Evolutionary conservation across 768 basidiomycete genomes (phyloP).

Genomic region (Podaxis sp.): DNA sequence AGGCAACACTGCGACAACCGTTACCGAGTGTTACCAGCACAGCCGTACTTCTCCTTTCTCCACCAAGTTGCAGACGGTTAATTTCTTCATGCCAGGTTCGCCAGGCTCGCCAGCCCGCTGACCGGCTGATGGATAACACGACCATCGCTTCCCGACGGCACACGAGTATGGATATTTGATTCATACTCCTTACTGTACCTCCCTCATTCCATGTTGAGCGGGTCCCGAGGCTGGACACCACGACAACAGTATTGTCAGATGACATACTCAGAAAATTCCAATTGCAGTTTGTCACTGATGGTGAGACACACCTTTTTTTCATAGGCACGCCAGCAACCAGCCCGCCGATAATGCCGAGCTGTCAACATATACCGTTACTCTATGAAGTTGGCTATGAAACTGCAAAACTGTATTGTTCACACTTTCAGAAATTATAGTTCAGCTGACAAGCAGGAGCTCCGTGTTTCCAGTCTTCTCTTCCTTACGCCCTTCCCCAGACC

Average conservation of each 20-base stretch:
- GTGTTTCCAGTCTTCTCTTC: no score
- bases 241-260: constrained; percentile 5
- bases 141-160: not conserved
- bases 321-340: not conserved
- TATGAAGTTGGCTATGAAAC: not conserved
- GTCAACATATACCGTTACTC: not conserved
- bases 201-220: not conserved
- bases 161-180: not conserved
- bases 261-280: not conserved
- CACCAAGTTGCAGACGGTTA: not conserved
- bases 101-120: not conserved
- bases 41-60: not conserved
- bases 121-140: not conserved
- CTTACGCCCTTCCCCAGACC: not conserved
- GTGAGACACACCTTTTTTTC: not conserved
- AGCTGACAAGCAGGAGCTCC: not conserved
- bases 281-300: not conserved
- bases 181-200: not conserved
- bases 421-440: not conserved
- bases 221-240: constrained; percentile 5
- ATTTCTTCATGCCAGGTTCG: not conserved
- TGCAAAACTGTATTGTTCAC: not conserved
- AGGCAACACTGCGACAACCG: not conserved
- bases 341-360: not conserved
- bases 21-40: not conserved